Evolutionary conservation across 768 basidiomycete species (phyloP).

Genomic region (Trametopsis cervina): DNA sequence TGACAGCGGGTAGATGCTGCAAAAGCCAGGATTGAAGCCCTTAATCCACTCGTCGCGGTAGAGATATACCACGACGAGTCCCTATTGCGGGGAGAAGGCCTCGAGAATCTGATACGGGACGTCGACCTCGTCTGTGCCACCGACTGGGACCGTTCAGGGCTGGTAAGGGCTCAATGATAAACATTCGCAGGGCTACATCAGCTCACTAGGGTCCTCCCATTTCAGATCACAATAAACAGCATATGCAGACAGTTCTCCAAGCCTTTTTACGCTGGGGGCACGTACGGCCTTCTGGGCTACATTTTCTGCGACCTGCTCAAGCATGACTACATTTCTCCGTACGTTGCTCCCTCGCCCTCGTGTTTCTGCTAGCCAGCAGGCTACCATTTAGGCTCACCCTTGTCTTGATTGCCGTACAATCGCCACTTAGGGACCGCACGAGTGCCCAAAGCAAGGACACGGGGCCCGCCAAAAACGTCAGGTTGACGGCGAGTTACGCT

Average conservation of each 20-base stretch:
- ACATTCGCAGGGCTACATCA: background rate
- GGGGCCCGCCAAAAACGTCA: conserved; percentile 50
- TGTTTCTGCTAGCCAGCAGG: background rate
- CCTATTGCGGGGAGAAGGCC: conserved; percentile 40
- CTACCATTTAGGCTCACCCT: too few relatives aligned
- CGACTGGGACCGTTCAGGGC: conserved; percentile 60
- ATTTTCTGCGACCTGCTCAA: conserved; percentile 89
- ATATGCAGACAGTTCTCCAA: conserved; percentile 68
- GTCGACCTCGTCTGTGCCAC: conserved; percentile 88
- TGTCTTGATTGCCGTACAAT: conserved; percentile 7
- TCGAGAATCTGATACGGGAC: conserved; percentile 51
- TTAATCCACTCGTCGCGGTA: conserved; percentile 89
- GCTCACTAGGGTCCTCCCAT: background rate
- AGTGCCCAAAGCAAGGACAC: conserved; percentile 37
- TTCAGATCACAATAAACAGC: conserved; percentile 70
- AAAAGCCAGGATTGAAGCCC: conserved; percentile 73
- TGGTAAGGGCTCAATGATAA: conserved; percentile 47
- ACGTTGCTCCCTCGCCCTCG: conserved; percentile 35
- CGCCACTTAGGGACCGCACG: conserved; percentile 51
- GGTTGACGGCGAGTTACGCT: conserved; percentile 56
- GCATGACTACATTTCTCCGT: conserved; percentile 85
- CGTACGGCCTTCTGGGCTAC: conserved; percentile 86
- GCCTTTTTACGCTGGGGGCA: conserved; percentile 88
- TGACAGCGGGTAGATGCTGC: conserved; percentile 80
- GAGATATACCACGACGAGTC: conserved; percentile 52